Base-by-base conservation (phyloP, 495 filamentous ascomycete species). In the Lepraria neglecta region DNA sequence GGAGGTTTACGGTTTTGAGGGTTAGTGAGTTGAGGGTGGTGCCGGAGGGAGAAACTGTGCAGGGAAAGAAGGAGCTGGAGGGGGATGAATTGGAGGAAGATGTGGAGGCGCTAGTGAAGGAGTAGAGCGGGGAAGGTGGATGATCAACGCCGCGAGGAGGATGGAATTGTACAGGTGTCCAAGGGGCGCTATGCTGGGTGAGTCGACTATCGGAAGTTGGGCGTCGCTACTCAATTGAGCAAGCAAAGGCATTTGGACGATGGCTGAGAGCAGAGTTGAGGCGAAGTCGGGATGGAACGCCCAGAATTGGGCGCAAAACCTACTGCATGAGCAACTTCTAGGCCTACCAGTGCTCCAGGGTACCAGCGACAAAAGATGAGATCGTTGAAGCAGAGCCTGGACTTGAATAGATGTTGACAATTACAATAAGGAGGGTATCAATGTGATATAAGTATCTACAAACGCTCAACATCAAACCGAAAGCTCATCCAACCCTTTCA, bases 1-100 rank as follows among this genome's bases (percentile, higher is more conserved):
- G 95, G 69, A 77, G 79, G 68, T 92, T 84, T 74, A 98, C 95
- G n/a, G 76, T 95, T 0, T 67, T 98, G 78, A 77, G 84, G 73
- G 84, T 97, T 31, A 84, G 84, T 72, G 89, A 96, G 76, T 67
- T 98, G 59, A 84, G 79, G 72, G 76, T 98, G 24, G 83, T 97
- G 56, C 84, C 79, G 71, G 76, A 95, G 27, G 84, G 81, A 72
- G 73, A 69, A 48, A 67, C 84, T 65, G 85, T 84, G 64, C 81
- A 86, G 70, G 73, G 84, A 69, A 76, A 75, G 47, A 28, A n/a
- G 78, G 76, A 81, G 71, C 82, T 96, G 21, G 84, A 84, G 73
- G 88, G 95, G 76, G 66, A 95, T 52, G 84, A 79, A 24, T 24
- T 24, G 72, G 76, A 95, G 27, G 83, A 84, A 72, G 88, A 96